Evolutionary conservation across 768 basidiomycete genomes (phyloP).

Genomic region (Infundibulicybe gibba): DNA sequence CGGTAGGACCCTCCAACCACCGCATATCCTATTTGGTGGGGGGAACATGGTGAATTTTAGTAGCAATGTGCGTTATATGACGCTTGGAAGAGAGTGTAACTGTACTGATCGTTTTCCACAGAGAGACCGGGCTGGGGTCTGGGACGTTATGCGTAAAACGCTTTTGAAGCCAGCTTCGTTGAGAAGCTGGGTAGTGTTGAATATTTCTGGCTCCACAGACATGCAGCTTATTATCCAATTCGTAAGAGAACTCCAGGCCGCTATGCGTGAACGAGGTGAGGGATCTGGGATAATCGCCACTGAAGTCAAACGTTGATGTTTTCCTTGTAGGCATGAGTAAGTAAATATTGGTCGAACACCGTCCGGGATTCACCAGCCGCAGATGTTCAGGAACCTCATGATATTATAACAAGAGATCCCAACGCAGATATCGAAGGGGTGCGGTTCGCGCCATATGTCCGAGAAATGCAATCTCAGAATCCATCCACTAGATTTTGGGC

Average conservation of each 20-base stretch:
- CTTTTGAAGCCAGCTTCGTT: slow-evolving; percentile 14
- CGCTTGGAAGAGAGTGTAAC: no score
- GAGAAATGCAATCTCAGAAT: no score
- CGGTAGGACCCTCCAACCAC: slow-evolving; percentile 31
- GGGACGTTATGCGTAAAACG: slow-evolving; percentile 26
- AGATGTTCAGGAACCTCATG: not conserved
- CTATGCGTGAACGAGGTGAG: slow-evolving; percentile 21
- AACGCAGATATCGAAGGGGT: not conserved
- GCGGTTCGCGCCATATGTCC: not conserved
- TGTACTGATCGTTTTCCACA: not conserved
- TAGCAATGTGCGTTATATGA: no score
- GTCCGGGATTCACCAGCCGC: no score
- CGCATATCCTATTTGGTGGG: slow-evolving; percentile 24
- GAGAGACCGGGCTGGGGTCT: slow-evolving; percentile 19
- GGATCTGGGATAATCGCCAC: not conserved
- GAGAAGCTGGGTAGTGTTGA: slow-evolving; percentile 16
- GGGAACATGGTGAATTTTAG: slow-evolving; percentile 5
- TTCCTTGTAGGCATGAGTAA: slow-evolving; percentile 12
- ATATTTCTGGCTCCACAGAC: slow-evolving; percentile 17
- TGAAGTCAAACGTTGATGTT: not conserved
- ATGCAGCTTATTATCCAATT: slow-evolving; percentile 10
- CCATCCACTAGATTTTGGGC: not conserved
- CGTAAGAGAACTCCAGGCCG: slow-evolving; percentile 13
- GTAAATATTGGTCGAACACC: not conserved
- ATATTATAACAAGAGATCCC: not conserved